A percentile compares a stretch with the other conserved stretches of the same genome.
Evolutionary conservation across 192 early-diverging fungal genomes (phyloP).

Genomic region (Mortierella claussenii): DNA sequence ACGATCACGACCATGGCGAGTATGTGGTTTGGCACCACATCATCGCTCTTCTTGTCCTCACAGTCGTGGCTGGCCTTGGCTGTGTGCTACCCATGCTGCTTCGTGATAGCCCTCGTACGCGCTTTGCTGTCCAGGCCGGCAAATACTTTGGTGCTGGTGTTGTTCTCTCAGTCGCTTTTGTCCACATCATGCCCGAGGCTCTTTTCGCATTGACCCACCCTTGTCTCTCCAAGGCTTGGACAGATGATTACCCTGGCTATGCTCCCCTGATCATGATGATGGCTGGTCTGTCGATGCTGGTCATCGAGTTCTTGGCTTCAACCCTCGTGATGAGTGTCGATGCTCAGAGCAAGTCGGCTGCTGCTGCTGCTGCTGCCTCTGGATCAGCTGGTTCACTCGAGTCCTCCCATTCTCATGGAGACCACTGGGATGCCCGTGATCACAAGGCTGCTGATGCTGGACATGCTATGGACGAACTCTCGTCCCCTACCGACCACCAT

Average conservation of each 20-base stretch:
- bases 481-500: background rate
- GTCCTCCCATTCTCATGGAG: too few species aligned
- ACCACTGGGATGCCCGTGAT: conserved; percentile 5
- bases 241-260: conserved; percentile 61
- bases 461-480: background rate
- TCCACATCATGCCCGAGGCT: conserved; percentile 79
- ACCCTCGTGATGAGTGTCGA: conserved; percentile 37
- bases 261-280: conserved; percentile 74
- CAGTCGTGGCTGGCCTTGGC: conserved; percentile 57
- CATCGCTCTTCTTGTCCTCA: conserved; percentile 65
- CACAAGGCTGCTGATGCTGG: background rate
- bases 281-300: conserved; percentile 73
- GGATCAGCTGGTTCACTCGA: background rate
- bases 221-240: conserved; percentile 67
- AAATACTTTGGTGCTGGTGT: conserved; percentile 70
- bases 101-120: conserved; percentile 22
- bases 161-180: conserved; percentile 80
- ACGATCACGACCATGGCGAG: conserved; percentile 35
- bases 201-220: conserved; percentile 63
- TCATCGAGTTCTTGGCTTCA: conserved; percentile 67
- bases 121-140: conserved; percentile 33
- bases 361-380: conserved; percentile 7
- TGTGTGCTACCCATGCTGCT: conserved; percentile 59
- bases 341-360: conserved; percentile 20
- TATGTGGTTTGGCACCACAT: conserved; percentile 59